These are phyloP conservation scores for Ulota crispa DNA, from an alignment of 225 moss, liverwort and hornwort genomes.

Conservation along the genomic window DNA sequence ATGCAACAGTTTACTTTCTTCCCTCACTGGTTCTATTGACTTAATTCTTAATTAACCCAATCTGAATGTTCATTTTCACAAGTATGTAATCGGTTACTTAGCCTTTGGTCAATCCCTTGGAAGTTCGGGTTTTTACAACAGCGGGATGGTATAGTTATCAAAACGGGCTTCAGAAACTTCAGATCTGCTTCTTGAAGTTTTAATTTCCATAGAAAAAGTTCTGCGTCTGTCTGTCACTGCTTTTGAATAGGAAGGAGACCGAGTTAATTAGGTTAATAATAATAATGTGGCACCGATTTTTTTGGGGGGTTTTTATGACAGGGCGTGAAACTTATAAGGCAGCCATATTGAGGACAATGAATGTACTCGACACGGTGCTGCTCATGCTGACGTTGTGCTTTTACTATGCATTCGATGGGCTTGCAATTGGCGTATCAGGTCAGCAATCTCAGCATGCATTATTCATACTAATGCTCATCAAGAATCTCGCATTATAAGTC, in stretches of 20 bases:
- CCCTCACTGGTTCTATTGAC: not conserved
- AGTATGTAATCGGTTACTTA: no score
- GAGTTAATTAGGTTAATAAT: not conserved
- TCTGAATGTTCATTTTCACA: not conserved
- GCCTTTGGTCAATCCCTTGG: no score
- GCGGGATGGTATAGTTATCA: no score
- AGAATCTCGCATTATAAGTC: no score
- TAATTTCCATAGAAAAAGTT: not conserved
- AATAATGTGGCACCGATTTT: not conserved
- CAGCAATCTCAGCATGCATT: no score
- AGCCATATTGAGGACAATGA: no score
- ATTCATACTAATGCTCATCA: not conserved
- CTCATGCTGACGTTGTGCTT: slow-evolving; percentile 71
- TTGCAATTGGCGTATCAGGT: slow-evolving; percentile 83
- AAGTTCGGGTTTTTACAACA: not conserved
- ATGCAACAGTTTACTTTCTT: no score
- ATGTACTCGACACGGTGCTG: slow-evolving; percentile 67
- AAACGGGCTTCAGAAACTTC: not conserved
- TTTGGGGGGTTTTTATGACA: slow-evolving; percentile 2
- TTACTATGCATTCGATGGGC: slow-evolving; percentile 87
- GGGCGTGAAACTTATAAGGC: slow-evolving; percentile 48
- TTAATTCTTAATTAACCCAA: no score
- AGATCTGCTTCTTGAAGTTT: not conserved
- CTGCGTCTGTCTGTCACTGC: not conserved
- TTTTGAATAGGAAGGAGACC: not conserved